Percentiles rank a stretch among this genome's conserved stretches.
These are phyloP conservation scores for Nakaseomyces uthaithaninus DNA, from an alignment of 1,139 yeast genomes.

Conservation along the genomic window DNA sequence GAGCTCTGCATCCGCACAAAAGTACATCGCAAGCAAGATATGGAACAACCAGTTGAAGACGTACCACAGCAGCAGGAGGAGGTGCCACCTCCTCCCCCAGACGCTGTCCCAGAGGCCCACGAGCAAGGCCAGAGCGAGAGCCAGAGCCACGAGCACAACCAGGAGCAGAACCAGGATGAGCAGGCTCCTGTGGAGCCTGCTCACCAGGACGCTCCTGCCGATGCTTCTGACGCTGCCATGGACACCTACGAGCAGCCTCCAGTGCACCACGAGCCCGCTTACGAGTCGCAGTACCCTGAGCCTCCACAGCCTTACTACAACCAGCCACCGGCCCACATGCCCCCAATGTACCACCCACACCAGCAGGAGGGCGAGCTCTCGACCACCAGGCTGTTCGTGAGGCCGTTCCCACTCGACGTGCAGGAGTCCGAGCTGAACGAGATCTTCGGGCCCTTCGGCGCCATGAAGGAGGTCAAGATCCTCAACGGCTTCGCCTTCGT, in stretches of 20 bases:
- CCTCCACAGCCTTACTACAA: conserved; percentile 16
- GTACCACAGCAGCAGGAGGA: conserved; percentile 6
- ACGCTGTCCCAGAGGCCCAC: background rate
- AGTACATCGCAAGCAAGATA: background rate
- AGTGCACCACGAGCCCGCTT: conserved; percentile 6
- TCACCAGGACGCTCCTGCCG: background rate
- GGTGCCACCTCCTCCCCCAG: conserved; percentile 2
- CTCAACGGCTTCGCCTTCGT: conserved; percentile 74
- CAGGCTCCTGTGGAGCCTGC: background rate
- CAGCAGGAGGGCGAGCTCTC: conserved; percentile 36
- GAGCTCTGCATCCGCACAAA: too few relatives aligned
- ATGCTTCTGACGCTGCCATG: background rate
- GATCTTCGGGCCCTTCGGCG: conserved; percentile 57
- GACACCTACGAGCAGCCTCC: conserved; percentile 3
- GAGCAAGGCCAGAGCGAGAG: too few relatives aligned
- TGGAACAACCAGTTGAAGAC: conserved; percentile 6
- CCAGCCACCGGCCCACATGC: conserved; percentile 16
- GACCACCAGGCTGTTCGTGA: conserved; percentile 43
- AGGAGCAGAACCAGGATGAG: background rate
- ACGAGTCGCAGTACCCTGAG: conserved; percentile 14
- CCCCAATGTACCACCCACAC: conserved; percentile 9
- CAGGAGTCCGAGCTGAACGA: conserved; percentile 55
- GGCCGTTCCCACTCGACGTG: conserved; percentile 44
- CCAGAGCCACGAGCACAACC: background rate
- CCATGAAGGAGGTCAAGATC: conserved; percentile 57